A percentile compares a stretch with the other conserved stretches of the same genome.
Evolutionary conservation across 1,284 basidiomycete genomes (phyloP).

Genomic region (Ganoderma lucidum): DNA sequence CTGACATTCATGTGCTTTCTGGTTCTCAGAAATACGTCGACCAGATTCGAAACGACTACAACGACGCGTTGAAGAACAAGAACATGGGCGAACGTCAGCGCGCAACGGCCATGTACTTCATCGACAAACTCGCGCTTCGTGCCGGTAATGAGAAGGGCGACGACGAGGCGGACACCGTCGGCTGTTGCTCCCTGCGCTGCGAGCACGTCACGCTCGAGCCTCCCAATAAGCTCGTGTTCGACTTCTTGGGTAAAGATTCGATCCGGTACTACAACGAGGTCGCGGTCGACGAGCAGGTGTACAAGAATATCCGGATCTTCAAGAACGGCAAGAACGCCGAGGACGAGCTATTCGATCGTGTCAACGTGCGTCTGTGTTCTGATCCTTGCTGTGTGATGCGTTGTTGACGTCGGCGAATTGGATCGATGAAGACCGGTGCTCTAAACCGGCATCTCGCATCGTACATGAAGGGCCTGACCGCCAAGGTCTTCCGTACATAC

Average conservation of each 20-base stretch:
- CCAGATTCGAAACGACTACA: slow-evolving; percentile 88
- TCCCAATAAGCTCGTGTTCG: slow-evolving; percentile 89
- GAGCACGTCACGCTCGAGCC: slow-evolving; percentile 93
- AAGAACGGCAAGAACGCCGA: slow-evolving; percentile 89
- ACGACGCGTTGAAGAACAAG: slow-evolving; percentile 84
- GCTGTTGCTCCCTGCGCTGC: slow-evolving; percentile 94
- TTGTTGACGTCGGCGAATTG: slow-evolving; percentile 2
- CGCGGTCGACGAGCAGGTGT: slow-evolving; percentile 80
- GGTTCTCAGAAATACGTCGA: slow-evolving; percentile 86
- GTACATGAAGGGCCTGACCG: slow-evolving; percentile 96
- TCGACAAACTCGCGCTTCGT: slow-evolving; percentile 93
- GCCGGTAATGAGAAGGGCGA: slow-evolving; percentile 99
- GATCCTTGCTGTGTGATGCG: neutral
- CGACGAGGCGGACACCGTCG: slow-evolving; percentile 97
- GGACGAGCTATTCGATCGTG: slow-evolving; percentile 94
- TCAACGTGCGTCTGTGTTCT: slow-evolving; percentile 66
- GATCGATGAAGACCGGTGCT: slow-evolving; percentile 67
- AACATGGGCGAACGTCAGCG: slow-evolving; percentile 93
- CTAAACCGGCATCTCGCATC: slow-evolving; percentile 91
- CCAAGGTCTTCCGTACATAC: slow-evolving; percentile 99
- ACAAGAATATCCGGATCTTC: slow-evolving; percentile 55
- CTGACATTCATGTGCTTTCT: neutral
- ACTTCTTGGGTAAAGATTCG: slow-evolving; percentile 98
- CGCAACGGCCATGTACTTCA: slow-evolving; percentile 97
- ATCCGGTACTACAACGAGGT: slow-evolving; percentile 96